Percentiles rank a stretch among this genome's conserved stretches.
Evolutionary conservation across 306 rosid species (phyloP).

Genomic region (Purshia tridentata): DNA sequence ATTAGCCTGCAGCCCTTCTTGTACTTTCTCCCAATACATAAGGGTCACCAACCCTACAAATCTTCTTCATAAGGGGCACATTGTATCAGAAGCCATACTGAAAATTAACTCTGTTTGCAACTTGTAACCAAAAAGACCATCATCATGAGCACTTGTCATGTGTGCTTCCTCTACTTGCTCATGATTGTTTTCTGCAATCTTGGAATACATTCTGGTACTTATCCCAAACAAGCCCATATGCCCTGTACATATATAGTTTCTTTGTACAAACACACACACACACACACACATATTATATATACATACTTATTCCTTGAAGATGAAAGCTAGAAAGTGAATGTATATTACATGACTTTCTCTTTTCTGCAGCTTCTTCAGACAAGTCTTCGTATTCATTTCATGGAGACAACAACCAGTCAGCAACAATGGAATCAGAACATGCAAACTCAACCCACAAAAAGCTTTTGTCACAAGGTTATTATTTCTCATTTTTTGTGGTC

Average conservation of each 20-base stretch:
- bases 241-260: not conserved
- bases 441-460: conserved; percentile 32
- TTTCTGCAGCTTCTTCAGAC: conserved; percentile 25
- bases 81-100: too few species aligned
- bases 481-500: too few species aligned
- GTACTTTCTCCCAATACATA: not conserved
- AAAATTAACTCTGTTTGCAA: not conserved
- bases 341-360: conserved; percentile 11
- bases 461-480: conserved; percentile 44
- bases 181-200: conserved; percentile 29
- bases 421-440: conserved; percentile 23
- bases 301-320: too few species aligned
- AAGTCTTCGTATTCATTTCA: conserved; percentile 17
- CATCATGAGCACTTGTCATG: conserved; percentile 36
- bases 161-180: conserved; percentile 37
- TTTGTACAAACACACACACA: too few species aligned
- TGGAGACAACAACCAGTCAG: conserved; percentile 36
- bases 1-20: not conserved
- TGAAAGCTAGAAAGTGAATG: too few species aligned
- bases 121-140: conserved; percentile 11
- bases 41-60: not conserved
- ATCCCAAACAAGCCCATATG: too few species aligned
- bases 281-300: too few species aligned
- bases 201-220: conserved; percentile 43
- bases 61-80: too few species aligned